Evolutionary conservation across 495 filamentous ascomycete species (phyloP).

Genomic region (Podospora pseudopauciseta): DNA sequence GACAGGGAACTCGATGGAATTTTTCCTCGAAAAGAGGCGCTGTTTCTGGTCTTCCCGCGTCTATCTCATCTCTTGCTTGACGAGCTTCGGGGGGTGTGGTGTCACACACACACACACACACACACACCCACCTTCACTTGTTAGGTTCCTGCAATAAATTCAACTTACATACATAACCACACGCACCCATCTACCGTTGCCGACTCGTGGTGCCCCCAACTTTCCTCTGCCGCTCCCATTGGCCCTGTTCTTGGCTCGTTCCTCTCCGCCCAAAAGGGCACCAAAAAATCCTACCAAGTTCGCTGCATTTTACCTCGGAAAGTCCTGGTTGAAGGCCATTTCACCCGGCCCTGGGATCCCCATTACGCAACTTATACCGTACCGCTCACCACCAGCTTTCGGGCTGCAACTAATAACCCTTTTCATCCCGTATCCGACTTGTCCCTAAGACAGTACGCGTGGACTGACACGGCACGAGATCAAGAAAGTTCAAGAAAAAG

Average conservation of each 20-base stretch:
- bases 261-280: constrained; percentile 5
- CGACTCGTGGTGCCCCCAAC: constrained; percentile 8
- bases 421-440: constrained; percentile 11
- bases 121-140: not conserved
- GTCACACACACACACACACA: constrained; percentile 9
- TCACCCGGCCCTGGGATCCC: not conserved
- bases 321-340: not conserved
- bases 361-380: not conserved
- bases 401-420: not conserved
- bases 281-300: constrained; percentile 16
- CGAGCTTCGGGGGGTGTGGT: constrained; percentile 6
- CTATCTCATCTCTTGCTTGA: constrained; percentile 3
- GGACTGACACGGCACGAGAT: constrained; percentile 4
- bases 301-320: not conserved
- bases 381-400: not conserved
- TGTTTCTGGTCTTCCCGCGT: not conserved
- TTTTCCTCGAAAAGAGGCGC: not conserved
- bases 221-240: constrained; percentile 9
- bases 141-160: constrained; percentile 11
- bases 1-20: constrained; percentile 13
- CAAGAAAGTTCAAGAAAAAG: not conserved
- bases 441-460: constrained; percentile 11
- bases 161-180: constrained; percentile 1
- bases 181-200: constrained; percentile 11
- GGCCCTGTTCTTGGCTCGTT: constrained; percentile 9